Evolutionary conservation across 1,139 yeast species (phyloP).

Genomic region (Hansenula sp.): DNA sequence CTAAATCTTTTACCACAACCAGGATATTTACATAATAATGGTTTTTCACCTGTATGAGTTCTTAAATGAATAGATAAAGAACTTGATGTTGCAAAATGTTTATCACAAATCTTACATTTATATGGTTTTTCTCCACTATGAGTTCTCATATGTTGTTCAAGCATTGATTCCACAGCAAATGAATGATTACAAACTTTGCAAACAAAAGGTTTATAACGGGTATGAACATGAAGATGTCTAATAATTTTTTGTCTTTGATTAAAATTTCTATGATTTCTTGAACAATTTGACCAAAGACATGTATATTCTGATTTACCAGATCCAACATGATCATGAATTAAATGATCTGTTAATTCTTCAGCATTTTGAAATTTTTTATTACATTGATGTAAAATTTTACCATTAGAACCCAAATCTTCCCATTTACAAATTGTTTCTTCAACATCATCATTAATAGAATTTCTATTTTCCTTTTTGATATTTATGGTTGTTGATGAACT

Average conservation of each 20-base stretch:
- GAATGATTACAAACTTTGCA: conserved; percentile 63
- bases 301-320: conserved; percentile 65
- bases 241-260: conserved; percentile 80
- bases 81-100: conserved; percentile 54
- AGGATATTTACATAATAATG: conserved; percentile 71
- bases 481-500: background rate
- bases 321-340: conserved; percentile 64
- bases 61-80: conserved; percentile 65
- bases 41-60: conserved; percentile 90
- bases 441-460: too few relatives aligned
- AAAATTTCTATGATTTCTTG: conserved; percentile 57
- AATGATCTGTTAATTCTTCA: conserved; percentile 65
- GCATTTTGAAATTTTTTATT: conserved; percentile 41
- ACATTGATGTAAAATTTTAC: conserved; percentile 33
- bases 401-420: conserved; percentile 4
- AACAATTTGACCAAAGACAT: conserved; percentile 81
- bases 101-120: conserved; percentile 61
- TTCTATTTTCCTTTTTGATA: background rate
- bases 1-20: conserved; percentile 84
- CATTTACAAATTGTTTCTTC: conserved; percentile 19
- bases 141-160: conserved; percentile 65
- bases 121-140: conserved; percentile 92
- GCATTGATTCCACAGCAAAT: conserved; percentile 55
- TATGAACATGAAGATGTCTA: conserved; percentile 85
- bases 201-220: conserved; percentile 72